Conservation (phyloP, 2,329 filamentous ascomycete genomes). For the Blumeriella jaapii region DNA sequence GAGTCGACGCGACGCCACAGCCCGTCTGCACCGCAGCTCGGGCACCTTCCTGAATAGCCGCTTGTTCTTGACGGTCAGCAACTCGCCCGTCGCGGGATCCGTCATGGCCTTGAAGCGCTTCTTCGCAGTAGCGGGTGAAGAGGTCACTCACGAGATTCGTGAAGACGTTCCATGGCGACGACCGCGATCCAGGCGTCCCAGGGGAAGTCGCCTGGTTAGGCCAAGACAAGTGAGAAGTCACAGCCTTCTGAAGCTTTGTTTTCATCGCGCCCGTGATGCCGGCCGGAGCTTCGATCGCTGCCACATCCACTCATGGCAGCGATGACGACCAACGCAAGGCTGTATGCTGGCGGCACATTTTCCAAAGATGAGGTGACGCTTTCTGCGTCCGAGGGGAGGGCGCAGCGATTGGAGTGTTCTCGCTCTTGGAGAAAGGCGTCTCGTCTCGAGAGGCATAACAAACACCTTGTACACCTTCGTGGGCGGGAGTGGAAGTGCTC, state of each 20-base stretch:
- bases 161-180: slow-evolving; percentile 53
- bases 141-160: slow-evolving; percentile 45
- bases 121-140: slow-evolving; percentile 41
- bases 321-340: slow-evolving; percentile 36
- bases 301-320: slow-evolving; percentile 47
- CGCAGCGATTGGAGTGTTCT: neutral
- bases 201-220: slow-evolving; percentile 34
- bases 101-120: slow-evolving; percentile 34
- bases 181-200: slow-evolving; percentile 53
- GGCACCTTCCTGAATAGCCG: no score
- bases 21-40: no score
- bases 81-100: slow-evolving; percentile 47
- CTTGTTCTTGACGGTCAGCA: slow-evolving; percentile 46
- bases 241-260: slow-evolving; percentile 47
- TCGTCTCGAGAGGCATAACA: neutral
- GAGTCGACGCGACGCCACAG: no score
- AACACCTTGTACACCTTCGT: no score
- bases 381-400: neutral
- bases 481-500: neutral
- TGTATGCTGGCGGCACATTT: slow-evolving; percentile 20
- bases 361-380: slow-evolving; percentile 1
- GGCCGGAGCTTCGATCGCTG: slow-evolving; percentile 46
- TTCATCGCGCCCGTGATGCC: slow-evolving; percentile 51
- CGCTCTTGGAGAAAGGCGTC: neutral
- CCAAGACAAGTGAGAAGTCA: slow-evolving; percentile 40